These are phyloP conservation scores for Scleromitrula shiraiana DNA, from an alignment of 2,329 filamentous ascomycete genomes.

Conservation along the genomic window DNA sequence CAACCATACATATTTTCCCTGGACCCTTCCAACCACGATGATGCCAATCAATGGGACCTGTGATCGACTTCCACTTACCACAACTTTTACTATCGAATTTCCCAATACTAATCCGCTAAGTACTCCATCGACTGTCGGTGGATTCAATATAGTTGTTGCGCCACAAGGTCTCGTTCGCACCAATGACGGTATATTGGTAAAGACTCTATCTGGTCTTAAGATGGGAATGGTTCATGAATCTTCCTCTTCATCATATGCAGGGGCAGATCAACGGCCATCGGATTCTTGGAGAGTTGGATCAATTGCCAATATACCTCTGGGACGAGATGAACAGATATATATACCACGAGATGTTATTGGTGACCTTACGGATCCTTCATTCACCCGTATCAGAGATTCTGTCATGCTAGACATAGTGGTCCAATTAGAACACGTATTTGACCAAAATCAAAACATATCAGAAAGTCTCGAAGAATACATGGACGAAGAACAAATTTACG, in stretches of 20 bases:
- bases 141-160: constrained; percentile 34
- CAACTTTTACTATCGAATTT: constrained; percentile 62
- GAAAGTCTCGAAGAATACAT: constrained; percentile 18
- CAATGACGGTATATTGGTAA: constrained; percentile 40
- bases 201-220: constrained; percentile 49
- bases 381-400: constrained; percentile 67
- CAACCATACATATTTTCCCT: constrained; percentile 84
- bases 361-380: constrained; percentile 74
- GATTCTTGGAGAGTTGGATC: constrained; percentile 65
- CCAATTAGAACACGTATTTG: constrained; percentile 30
- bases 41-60: constrained; percentile 74
- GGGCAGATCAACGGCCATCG: constrained; percentile 31
- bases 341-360: constrained; percentile 69
- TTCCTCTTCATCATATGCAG: constrained; percentile 27
- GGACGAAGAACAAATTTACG: constrained; percentile 14
- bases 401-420: constrained; percentile 68
- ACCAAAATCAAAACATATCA: constrained; percentile 15
- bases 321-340: constrained; percentile 80
- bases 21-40: constrained; percentile 74
- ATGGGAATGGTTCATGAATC: constrained; percentile 62
- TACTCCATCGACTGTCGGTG: constrained; percentile 10
- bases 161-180: constrained; percentile 41
- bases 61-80: constrained; percentile 58
- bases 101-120: constrained; percentile 36
- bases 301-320: constrained; percentile 72